Evolutionary conservation across 2,329 filamentous ascomycete species (phyloP), one percentile per base, ranked within the genome.

Genomic region (Cryoendolithus antarcticus): DNA sequence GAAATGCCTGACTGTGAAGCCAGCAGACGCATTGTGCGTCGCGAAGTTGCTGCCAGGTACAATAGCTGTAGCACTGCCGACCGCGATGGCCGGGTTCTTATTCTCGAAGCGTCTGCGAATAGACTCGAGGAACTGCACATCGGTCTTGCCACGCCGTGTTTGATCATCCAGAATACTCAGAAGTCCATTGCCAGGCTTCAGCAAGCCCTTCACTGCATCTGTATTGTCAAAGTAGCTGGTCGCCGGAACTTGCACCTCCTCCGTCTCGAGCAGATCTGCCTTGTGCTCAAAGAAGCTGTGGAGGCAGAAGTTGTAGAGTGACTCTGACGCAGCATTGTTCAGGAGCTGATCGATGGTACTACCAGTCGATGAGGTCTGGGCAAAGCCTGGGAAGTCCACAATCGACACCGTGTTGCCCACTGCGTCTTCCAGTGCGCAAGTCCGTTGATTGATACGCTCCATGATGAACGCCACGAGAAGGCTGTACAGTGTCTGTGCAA

Each of bases 161-260:
- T 98, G 91, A 55, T 98, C 91, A 55, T 98, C 91, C 0, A 98
- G 69, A 46, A 98, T 98, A 61, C 86, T 88, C 12, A 98, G 70
- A 30, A 98, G 69, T 33, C 91, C 91, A 53, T 96, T 96, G 19
- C 88, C 86, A 41, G 85, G 72, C 65, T 96, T 98, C 40, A 98
- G 68, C 27, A 98, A 71, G 9, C 86, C 89, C 53, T 83, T 86
- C 44, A 95, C 86, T 7, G 89, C 86, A 59, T 96, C 91, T 0
- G 84, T 86, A 61, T 96, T 98, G 62, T 98, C 91, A 52, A 95
- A 98, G 62, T 96, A 98, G 64, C 86, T 94, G 0, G 89, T 95
- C 1, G 88, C 80, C 2, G 88, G 75, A 2, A 98, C 85, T 27
- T 72, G 77, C 29, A 98, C 85, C 58, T 98, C 91, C 59, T 98